Percentiles rank a stretch among this genome's conserved stretches.
Evolutionary conservation across 805 yeast species (phyloP).

Genomic region (Candida sithepensis): DNA sequence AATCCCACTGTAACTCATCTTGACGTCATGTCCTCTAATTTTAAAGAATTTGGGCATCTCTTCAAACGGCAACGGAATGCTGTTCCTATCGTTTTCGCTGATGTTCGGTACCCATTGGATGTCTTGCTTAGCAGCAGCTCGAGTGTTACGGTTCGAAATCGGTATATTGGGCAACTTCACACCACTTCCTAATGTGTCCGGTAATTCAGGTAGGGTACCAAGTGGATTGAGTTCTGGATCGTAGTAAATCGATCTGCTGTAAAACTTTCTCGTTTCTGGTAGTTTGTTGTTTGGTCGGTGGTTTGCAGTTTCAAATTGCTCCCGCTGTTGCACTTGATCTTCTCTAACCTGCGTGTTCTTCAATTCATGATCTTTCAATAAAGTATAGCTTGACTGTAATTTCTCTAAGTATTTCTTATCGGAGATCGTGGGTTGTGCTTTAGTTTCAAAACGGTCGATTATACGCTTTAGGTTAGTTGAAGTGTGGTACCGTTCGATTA

Average conservation of each 20-base stretch:
- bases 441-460: constrained; percentile 9
- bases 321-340: neutral
- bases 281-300: neutral
- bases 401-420: constrained; percentile 16
- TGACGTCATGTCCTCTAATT: neutral
- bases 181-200: constrained; percentile 21
- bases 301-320: neutral
- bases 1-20: neutral
- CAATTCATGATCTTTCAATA: constrained; percentile 16
- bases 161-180: constrained; percentile 26
- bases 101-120: constrained; percentile 7
- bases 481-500: constrained; percentile 8
- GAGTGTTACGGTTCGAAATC: constrained; percentile 36
- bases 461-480: constrained; percentile 8
- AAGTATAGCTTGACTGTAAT: constrained; percentile 11
- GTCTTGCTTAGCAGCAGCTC: constrained; percentile 5
- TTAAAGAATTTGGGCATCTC: constrained; percentile 47
- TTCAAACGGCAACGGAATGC: constrained; percentile 35
- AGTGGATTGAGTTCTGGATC: constrained; percentile 65
- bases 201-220: constrained; percentile 42
- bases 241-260: constrained; percentile 51
- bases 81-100: neutral
- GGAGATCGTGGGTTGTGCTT: constrained; percentile 10
- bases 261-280: constrained; percentile 32
- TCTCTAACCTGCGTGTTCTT: neutral